Evolutionary conservation across 495 filamentous ascomycete genomes (phyloP), one percentile per base, ranked within the genome.

Genomic region (Podospora didyma): DNA sequence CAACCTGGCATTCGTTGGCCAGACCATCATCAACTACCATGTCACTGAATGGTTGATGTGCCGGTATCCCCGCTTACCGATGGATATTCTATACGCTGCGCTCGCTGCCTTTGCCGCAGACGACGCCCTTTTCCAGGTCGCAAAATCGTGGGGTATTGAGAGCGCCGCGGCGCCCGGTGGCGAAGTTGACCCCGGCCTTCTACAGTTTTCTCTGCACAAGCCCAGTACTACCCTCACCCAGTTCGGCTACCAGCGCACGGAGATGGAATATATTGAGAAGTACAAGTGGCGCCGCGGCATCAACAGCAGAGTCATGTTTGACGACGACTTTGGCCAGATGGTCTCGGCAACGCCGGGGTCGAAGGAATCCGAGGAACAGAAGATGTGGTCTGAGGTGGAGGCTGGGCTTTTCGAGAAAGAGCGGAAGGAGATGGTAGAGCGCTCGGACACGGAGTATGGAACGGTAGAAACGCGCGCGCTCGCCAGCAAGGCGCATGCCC

Each of bases 141-240:
- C 87, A 0, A 73, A 77, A 34, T 89, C 92, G 72, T 98, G 94
- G 93, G 94, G 95, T 72, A 82, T 97, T 16, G 93, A 97, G 63
- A 63, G 75, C 37, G 94, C 89, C 16, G 87, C 89, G 7, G 84
- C 81, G 34, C 93, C 94, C 1, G 92, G 91, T 20, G 86, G 82
- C 46, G 90, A 97, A 72, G 93, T 97, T 53, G 92, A 98, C 70
- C 88, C 93, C 1, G 95, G 94, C 10, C 74, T 92, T n/a, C 79
- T 98, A 41, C 95, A 97, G 69, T 94, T 89, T 73, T 78, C 75
- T 51, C 71, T 82, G 46, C 49, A 86, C 35, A 70, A 75, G 31
- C 81, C 88, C 1, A 88, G 87, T 14, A 74, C 80, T 24, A 70
- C 79, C 35, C 61, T 77, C 59, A 41, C 49, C 26, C 63, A 46